phyloP scores from a whole-genome alignment of 163 green algal genomes.

The Scenedesmus sp. region DNA sequence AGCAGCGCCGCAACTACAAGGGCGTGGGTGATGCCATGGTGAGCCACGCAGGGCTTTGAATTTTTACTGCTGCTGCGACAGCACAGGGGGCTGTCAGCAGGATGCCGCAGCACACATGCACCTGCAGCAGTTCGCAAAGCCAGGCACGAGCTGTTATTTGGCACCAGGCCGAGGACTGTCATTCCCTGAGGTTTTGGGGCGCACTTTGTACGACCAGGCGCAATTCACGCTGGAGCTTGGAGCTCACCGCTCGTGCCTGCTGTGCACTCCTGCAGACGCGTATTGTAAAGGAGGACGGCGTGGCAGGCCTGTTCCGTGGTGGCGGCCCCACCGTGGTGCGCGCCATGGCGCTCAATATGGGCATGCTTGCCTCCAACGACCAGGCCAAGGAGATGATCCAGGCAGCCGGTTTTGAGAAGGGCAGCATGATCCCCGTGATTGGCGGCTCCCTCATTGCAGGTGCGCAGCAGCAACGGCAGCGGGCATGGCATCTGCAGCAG shows the following conservation, averaged over 20 bases:
- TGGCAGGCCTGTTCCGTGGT: conserved; percentile 94
- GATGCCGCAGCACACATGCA: no score
- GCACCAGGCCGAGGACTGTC: no score
- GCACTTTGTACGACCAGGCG: no score
- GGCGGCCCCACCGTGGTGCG: conserved; percentile 95
- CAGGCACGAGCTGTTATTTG: no score
- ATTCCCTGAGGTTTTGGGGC: no score
- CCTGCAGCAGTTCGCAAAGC: no score
- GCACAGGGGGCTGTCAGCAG: no score
- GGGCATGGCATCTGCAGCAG: not conserved
- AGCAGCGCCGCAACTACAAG: conserved; percentile 97
- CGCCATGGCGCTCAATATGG: conserved; percentile 99
- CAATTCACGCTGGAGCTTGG: not conserved
- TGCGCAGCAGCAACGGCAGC: not conserved
- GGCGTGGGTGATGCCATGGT: conserved; percentile 64
- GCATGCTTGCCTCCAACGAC: conserved; percentile 99
- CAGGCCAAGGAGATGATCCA: conserved; percentile 94
- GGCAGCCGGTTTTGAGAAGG: conserved; percentile 79
- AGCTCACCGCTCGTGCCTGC: not conserved
- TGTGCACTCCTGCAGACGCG: not conserved
- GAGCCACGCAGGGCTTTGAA: not conserved
- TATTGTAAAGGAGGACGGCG: conserved; percentile 95
- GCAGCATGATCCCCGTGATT: conserved; percentile 69
- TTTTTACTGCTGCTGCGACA: no score
- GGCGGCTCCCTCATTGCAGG: conserved; percentile 88